Conservation (phyloP, 495 filamentous ascomycete species). For the Hypoxylon intermedium region DNA sequence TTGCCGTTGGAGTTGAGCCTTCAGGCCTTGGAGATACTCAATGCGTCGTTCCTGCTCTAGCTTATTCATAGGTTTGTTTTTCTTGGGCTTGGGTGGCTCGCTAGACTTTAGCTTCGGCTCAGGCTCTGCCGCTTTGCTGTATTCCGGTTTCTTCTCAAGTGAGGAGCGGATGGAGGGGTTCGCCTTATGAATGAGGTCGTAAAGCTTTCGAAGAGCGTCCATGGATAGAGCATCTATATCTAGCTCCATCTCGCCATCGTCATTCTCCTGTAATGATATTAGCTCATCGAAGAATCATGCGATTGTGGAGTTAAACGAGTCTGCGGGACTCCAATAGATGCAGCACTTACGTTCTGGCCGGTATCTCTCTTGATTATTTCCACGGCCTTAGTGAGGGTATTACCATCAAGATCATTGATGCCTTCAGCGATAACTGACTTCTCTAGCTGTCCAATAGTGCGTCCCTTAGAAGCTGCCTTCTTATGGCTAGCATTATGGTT, state of each 20-base stretch:
- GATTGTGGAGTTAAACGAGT: conserved; percentile 2
- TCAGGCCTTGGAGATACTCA: conserved; percentile 71
- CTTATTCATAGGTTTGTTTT: conserved; percentile 99
- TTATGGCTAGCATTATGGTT: conserved; percentile 51
- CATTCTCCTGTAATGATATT: conserved; percentile 60
- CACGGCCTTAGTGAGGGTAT: conserved; percentile 78
- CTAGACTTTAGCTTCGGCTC: conserved; percentile 36
- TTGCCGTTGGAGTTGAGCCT: conserved; percentile 54
- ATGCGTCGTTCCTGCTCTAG: conserved; percentile 90
- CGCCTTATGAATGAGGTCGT: conserved; percentile 75
- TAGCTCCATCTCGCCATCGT: conserved; percentile 86
- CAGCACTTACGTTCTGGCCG: conserved; percentile 68
- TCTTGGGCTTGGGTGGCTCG: conserved; percentile 74
- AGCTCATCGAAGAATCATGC: background rate
- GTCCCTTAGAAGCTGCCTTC: conserved; percentile 59
- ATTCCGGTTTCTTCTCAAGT: conserved; percentile 48
- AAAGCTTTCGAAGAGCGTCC: conserved; percentile 75
- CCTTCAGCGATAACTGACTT: conserved; percentile 86
- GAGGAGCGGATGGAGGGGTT: conserved; percentile 58
- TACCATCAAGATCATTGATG: conserved; percentile 75
- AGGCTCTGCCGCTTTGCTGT: conserved; percentile 38
- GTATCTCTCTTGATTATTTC: conserved; percentile 89
- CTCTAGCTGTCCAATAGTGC: conserved; percentile 71
- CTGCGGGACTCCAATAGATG: too few species aligned
- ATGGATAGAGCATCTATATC: conserved; percentile 86